Evolutionary conservation across 1,139 yeast species (phyloP).

Genomic region (Yamadazyma membranifaciens): DNA sequence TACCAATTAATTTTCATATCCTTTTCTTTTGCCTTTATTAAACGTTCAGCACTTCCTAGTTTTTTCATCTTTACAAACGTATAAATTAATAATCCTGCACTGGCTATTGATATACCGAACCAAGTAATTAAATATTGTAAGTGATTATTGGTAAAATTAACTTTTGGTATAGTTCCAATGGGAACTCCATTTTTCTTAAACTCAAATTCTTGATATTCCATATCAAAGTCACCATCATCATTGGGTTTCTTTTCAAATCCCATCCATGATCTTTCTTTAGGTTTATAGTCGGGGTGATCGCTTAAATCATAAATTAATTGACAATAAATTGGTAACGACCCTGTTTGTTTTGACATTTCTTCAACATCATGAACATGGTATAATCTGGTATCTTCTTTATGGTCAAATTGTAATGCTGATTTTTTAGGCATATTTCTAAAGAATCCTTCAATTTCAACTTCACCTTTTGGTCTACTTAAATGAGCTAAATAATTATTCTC

Average conservation of each 20-base stretch:
- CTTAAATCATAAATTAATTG: constrained; percentile 69
- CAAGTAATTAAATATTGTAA: constrained; percentile 90
- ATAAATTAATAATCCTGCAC: constrained; percentile 58
- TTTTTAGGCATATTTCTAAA: constrained; percentile 70
- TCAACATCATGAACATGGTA: constrained; percentile 75
- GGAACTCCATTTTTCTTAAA: constrained; percentile 85
- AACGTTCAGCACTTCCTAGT: constrained; percentile 37
- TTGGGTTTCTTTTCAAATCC: background rate
- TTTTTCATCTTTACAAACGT: constrained; percentile 30
- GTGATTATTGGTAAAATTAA: constrained; percentile 85
- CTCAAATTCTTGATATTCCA: constrained; percentile 45
- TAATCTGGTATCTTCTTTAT: constrained; percentile 59
- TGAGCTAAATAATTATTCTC: constrained; percentile 48
- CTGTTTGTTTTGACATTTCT: constrained; percentile 72
- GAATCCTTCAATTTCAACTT: constrained; percentile 69
- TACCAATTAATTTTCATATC: constrained; percentile 31
- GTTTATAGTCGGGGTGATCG: constrained; percentile 57
- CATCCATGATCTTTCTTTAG: constrained; percentile 10
- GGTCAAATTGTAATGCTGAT: constrained; percentile 75
- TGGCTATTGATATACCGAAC: constrained; percentile 81
- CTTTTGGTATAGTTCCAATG: constrained; percentile 74
- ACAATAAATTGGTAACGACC: constrained; percentile 70
- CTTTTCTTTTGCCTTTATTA: constrained; percentile 40
- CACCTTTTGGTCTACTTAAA: constrained; percentile 72
- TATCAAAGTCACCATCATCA: constrained; percentile 5